Percentiles rank a stretch among this genome's conserved stretches.
These are phyloP conservation scores for Prunus mongolica DNA, from an alignment of 306 rosid genomes.

Conservation along the genomic window DNA sequence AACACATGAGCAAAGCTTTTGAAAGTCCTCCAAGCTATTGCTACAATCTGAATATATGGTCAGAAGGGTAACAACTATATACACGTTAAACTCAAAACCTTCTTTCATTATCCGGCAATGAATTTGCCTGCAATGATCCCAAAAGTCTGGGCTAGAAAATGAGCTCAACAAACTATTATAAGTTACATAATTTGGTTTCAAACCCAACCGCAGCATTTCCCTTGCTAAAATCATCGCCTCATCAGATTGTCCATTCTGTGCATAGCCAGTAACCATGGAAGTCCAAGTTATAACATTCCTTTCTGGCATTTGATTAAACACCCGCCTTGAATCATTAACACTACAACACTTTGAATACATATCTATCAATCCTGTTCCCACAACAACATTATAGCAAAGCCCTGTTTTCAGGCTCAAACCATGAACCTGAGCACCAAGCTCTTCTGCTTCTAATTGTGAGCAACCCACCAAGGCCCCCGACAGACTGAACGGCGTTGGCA, in stretches of 20 bases:
- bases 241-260: slow-evolving; percentile 25
- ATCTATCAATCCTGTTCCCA: slow-evolving; percentile 37
- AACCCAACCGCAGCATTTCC: slow-evolving; percentile 37
- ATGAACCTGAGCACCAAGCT: slow-evolving; percentile 46
- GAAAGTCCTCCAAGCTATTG: slow-evolving; percentile 37
- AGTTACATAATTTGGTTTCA: slow-evolving; percentile 34
- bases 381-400: slow-evolving; percentile 28
- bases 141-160: slow-evolving; percentile 22
- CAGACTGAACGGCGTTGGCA: slow-evolving; percentile 36
- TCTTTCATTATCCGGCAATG: slow-evolving; percentile 38
- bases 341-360: slow-evolving; percentile 39
- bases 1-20: slow-evolving; percentile 28
- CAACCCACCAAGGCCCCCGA: slow-evolving; percentile 39
- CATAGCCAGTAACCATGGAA: slow-evolving; percentile 42
- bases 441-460: slow-evolving; percentile 29
- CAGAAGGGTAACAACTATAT: slow-evolving; percentile 29
- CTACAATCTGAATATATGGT: slow-evolving; percentile 36
- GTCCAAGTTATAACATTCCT: slow-evolving; percentile 47
- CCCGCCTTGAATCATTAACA: slow-evolving; percentile 28
- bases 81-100: slow-evolving; percentile 33
- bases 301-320: slow-evolving; percentile 33
- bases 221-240: slow-evolving; percentile 36
- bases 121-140: slow-evolving; percentile 37
- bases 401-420: slow-evolving; percentile 36
- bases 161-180: slow-evolving; percentile 45